Base-by-base conservation (phyloP, 2,329 filamentous ascomycete genomes). In the Ramichloridium luteum region DNA sequence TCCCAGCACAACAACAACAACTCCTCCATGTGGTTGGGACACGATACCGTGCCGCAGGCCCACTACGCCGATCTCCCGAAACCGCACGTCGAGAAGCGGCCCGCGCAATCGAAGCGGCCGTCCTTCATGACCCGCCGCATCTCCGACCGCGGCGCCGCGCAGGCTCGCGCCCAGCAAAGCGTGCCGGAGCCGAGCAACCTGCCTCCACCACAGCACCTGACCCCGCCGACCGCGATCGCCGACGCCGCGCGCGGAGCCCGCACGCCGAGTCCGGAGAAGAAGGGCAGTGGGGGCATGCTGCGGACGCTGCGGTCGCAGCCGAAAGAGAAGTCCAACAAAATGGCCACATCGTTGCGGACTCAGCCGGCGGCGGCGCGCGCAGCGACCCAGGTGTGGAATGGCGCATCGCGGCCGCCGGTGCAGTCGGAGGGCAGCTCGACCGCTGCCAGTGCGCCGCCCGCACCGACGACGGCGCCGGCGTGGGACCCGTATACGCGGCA, bases 61-160 rank as follows among this genome's bases (percentile, higher is more conserved):
- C 76, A 69, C 37, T 93, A 92, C 51, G 70, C 75, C 4, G 79
- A 92, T 45, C 64, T 93, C n/a, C 79, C 80, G n/a, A 74, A 76
- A 35, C 80, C 51, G 8, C 25, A 44, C 8, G 34, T 36, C n/a
- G 38, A 48, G 16, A 39, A 38, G 16, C 39, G 45, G 20, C 46
- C 43, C 4, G 35, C 34, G n/a, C 36, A 32, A 30, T 35, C 41
- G 13, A 64, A 68, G 1, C 53, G 70, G 25, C 67, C 71, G n/a
- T 58, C 57, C 28, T 48, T 60, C 53, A 40, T 48, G 34, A 38
- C 50, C 54, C 32, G 68, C 62, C 54, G 64, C 61, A 49, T 70
- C 66, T 31, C 70, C 12, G 44, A 38, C 17, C 36, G 38, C 12
- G 46, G 49, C 9, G 32, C 31, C 6, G 36, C 45, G 14, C 39